Percentiles rank a stretch among this genome's conserved stretches.
These are phyloP conservation scores for Fusarium sp. DNA, from an alignment of 2,329 filamentous ascomycete species.

Conservation along the genomic window DNA sequence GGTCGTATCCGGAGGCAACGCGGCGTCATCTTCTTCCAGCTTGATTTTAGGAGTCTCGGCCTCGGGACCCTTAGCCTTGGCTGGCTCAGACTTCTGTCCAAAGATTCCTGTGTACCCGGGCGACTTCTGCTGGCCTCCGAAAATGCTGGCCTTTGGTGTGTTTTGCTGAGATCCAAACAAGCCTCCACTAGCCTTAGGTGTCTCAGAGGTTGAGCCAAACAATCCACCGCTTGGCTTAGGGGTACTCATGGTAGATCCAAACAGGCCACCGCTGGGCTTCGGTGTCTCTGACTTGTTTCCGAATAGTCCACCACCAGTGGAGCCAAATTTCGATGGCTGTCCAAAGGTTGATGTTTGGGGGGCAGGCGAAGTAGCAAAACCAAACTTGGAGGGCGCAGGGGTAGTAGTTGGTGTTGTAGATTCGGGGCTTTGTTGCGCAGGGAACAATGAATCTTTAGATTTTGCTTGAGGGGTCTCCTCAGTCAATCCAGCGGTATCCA, in stretches of 20 bases:
- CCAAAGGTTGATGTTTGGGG: slow-evolving; percentile 50
- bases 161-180: slow-evolving; percentile 39
- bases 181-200: slow-evolving; percentile 43
- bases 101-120: slow-evolving; percentile 41
- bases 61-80: slow-evolving; percentile 21
- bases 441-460: slow-evolving; percentile 47
- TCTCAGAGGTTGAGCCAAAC: slow-evolving; percentile 42
- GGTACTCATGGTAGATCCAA: slow-evolving; percentile 37
- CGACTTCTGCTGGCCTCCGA: slow-evolving; percentile 39
- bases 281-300: slow-evolving; percentile 41
- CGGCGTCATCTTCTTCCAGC: slow-evolving; percentile 51
- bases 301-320: slow-evolving; percentile 45
- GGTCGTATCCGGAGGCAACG: slow-evolving; percentile 66
- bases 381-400: slow-evolving; percentile 61
- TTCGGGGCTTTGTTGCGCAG: slow-evolving; percentile 44
- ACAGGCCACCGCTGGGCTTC: slow-evolving; percentile 42
- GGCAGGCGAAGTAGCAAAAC: slow-evolving; percentile 51
- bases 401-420: slow-evolving; percentile 64
- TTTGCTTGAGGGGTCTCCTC: slow-evolving; percentile 53
- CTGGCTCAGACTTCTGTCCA: slow-evolving; percentile 30
- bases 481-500: slow-evolving; percentile 55
- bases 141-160: slow-evolving; percentile 37
- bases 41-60: slow-evolving; percentile 52
- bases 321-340: slow-evolving; percentile 47
- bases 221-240: slow-evolving; percentile 31